Evolutionary conservation across 2,329 filamentous ascomycete species (phyloP).

Genomic region (Colletotrichum sp.): DNA sequence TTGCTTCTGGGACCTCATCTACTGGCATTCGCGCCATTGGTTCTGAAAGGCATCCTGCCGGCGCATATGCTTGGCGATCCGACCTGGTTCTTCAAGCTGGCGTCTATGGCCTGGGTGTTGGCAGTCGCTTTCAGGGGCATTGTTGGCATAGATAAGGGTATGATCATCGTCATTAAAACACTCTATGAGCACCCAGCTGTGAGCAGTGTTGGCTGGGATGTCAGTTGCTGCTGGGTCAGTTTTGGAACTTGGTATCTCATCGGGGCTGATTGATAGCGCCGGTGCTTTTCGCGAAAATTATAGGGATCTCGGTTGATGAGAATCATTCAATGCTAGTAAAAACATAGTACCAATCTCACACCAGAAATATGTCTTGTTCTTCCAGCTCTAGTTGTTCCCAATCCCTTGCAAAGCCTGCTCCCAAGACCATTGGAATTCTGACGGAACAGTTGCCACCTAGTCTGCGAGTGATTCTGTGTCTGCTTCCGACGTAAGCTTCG

Average conservation of each 20-base stretch:
- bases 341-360: no score
- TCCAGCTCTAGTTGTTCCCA: no score
- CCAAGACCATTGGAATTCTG: no score
- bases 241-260: conserved; percentile 21
- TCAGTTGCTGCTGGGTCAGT: conserved; percentile 29
- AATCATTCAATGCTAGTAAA: no score
- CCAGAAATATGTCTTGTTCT: no score
- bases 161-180: neutral
- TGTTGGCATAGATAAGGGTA: neutral
- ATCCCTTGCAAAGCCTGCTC: no score
- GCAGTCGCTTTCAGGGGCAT: neutral
- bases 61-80: conserved; percentile 5
- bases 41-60: conserved; percentile 19
- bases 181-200: conserved; percentile 29
- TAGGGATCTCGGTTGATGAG: no score
- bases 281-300: no score
- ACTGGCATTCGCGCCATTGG: conserved; percentile 26
- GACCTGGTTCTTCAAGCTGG: neutral
- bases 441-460: no score
- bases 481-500: no score
- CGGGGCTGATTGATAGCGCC: no score
- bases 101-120: conserved; percentile 14
- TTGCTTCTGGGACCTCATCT: conserved; percentile 27
- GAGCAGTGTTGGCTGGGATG: conserved; percentile 30
- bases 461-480: no score